phyloP scores from a whole-genome alignment of 2,329 filamentous ascomycete species.

The Dothistroma septosporum region DNA sequence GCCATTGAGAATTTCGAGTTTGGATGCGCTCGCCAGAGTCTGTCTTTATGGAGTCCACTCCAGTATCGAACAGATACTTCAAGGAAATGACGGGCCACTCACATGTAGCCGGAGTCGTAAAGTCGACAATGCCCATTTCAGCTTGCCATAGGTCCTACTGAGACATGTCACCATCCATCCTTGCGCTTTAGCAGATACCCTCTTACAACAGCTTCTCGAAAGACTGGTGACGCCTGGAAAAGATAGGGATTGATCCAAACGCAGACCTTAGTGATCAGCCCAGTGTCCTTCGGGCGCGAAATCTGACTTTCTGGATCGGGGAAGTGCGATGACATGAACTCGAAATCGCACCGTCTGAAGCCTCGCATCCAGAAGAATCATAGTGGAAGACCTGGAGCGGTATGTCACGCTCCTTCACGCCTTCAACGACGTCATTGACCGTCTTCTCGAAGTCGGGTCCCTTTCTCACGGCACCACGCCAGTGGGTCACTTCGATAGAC shows the following conservation, averaged over 20 bases:
- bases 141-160: conserved; percentile 77
- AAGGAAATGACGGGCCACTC: conserved; percentile 63
- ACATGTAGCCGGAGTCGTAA: conserved; percentile 66
- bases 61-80: conserved; percentile 61
- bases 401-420: conserved; percentile 62
- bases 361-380: conserved; percentile 74
- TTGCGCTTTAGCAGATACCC: conserved; percentile 68
- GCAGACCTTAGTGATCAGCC: conserved; percentile 59
- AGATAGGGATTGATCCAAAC: conserved; percentile 77
- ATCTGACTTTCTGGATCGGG: conserved; percentile 65
- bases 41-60: conserved; percentile 70
- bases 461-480: conserved; percentile 49
- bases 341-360: conserved; percentile 69
- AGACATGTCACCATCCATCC: conserved; percentile 64
- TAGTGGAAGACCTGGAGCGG: conserved; percentile 71
- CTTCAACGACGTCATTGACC: conserved; percentile 63
- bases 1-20: conserved; percentile 60
- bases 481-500: conserved; percentile 57
- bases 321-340: conserved; percentile 65
- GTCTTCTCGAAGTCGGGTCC: conserved; percentile 61
- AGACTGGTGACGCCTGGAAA: conserved; percentile 64
- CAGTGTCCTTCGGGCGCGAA: conserved; percentile 58
- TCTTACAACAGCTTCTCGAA: conserved; percentile 59
- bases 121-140: conserved; percentile 70
- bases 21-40: conserved; percentile 73